Evolutionary conservation across 257 asterid genomes (phyloP), one percentile per base, ranked within the genome.

Genomic region (Petunia axillaris): DNA sequence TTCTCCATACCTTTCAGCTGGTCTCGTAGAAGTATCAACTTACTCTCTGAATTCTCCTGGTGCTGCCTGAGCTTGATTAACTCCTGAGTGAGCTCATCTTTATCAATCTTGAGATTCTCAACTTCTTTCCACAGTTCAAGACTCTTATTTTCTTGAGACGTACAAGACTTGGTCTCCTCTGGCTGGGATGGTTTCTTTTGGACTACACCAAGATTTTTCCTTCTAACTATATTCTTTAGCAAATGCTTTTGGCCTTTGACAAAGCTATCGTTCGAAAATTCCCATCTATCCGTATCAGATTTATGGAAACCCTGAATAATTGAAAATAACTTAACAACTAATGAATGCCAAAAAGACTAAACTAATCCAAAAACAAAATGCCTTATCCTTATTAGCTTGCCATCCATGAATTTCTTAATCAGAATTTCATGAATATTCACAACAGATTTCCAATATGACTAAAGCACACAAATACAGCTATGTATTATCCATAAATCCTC

Each of bases 271-370:
- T 95, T 95, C 55, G 94, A 84, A 70, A 95, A 95, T 79, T 93
- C 97, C 96, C 97, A 95, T 44, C 91, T 86, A 84, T 95, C 99
- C 8, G 97, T 90, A 81, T 93, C 99, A 13, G 90, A 82, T 90
- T 95, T 95, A 75, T 88, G 89, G 87, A 95, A 95, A 74, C 99
- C 99, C 98, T 95, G 91, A 60, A 84, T 70, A 65, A 70, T 64
- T 35, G 43, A 62, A 75, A 63, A 16, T 25, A 25, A 71, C 55
- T 25, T 9, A 77, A 50, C 52, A 79, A 76, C 54, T 81, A 80
- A 35, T 50, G 41, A 75, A 52, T 39, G 43, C 43, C 80, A 57
- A 65, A 65, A 10, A 53, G 10, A 76, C 15, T 50, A 59, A 57
- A 50, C 77, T 38, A 74, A 71, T 37, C 53, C 63, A 76, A 37